phyloP scores from a whole-genome alignment of 805 yeast species.

The Yarrowia sp. region DNA sequence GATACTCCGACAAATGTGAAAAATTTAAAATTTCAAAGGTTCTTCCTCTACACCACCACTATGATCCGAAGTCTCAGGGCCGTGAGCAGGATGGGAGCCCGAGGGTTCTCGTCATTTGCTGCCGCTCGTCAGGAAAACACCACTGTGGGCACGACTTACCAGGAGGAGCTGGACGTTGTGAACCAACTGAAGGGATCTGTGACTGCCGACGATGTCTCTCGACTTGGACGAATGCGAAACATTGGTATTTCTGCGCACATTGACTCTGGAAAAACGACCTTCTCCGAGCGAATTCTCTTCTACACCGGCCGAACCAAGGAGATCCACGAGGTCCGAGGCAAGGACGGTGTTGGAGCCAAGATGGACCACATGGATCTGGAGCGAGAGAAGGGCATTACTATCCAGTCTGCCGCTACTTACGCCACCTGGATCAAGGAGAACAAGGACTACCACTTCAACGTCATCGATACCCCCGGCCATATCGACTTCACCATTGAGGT shows the following conservation, averaged over 20 bases:
- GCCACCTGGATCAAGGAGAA: conserved; percentile 75
- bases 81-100: conserved; percentile 32
- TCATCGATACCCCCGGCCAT: conserved; percentile 98
- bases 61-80: conserved; percentile 34
- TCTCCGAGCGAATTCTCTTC: conserved; percentile 93
- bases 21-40: not conserved
- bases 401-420: conserved; percentile 98
- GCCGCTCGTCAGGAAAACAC: conserved; percentile 19
- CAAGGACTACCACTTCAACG: conserved; percentile 76
- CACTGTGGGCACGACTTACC: conserved; percentile 23
- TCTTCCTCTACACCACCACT: not conserved
- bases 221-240: conserved; percentile 70
- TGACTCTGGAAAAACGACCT: conserved; percentile 97
- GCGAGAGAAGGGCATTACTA: conserved; percentile 97
- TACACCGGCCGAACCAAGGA: conserved; percentile 97
- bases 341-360: conserved; percentile 97
- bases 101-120: conserved; percentile 9
- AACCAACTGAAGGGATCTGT: conserved; percentile 30
- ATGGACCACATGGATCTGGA: conserved; percentile 99
- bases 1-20: not conserved
- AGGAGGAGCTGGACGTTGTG: conserved; percentile 21
- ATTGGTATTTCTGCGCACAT: conserved; percentile 98
- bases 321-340: conserved; percentile 92
- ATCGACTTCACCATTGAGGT: conserved; percentile 98
- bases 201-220: conserved; percentile 39